Evolutionary conservation across 371 early-diverging fungal species (phyloP).

Genomic region (Mortierella sp.): DNA sequence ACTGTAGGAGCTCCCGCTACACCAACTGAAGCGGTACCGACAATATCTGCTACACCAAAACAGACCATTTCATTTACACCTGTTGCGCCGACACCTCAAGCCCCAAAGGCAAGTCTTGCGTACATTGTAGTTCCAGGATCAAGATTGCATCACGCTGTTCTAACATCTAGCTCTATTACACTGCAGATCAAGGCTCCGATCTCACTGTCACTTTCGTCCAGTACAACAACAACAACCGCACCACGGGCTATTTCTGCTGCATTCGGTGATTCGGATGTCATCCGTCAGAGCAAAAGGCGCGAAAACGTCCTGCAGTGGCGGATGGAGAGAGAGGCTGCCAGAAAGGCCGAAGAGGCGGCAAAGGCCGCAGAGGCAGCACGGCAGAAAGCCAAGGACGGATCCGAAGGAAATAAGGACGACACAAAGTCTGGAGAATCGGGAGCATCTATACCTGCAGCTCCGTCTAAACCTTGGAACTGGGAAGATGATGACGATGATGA

Average conservation of each 20-base stretch:
- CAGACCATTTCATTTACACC: constrained; percentile 21
- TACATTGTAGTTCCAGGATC: neutral
- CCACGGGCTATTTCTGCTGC: constrained; percentile 36
- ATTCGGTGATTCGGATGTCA: constrained; percentile 38
- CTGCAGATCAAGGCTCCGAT: constrained; percentile 31
- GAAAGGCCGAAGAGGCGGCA: constrained; percentile 57
- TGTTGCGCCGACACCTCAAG: constrained; percentile 8
- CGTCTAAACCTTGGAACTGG: constrained; percentile 50
- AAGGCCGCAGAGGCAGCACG: constrained; percentile 21
- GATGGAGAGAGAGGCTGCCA: constrained; percentile 67
- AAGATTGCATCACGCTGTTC: neutral
- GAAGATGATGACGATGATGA: constrained; percentile 57
- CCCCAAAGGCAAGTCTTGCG: constrained; percentile 13
- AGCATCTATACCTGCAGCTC: constrained; percentile 2
- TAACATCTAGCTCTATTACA: neutral
- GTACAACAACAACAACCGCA: constrained; percentile 17
- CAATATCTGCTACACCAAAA: constrained; percentile 1
- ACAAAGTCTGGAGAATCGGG: constrained; percentile 19
- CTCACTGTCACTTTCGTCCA: constrained; percentile 19
- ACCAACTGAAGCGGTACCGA: neutral
- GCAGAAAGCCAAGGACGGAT: constrained; percentile 3
- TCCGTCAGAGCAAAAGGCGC: constrained; percentile 64
- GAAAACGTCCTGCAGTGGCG: constrained; percentile 82
- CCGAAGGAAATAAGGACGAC: constrained; percentile 3
- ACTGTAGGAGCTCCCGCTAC: neutral